Evolutionary conservation across 164 flowering plant species (phyloP).

Genomic region (Paratinospora sagittata): DNA sequence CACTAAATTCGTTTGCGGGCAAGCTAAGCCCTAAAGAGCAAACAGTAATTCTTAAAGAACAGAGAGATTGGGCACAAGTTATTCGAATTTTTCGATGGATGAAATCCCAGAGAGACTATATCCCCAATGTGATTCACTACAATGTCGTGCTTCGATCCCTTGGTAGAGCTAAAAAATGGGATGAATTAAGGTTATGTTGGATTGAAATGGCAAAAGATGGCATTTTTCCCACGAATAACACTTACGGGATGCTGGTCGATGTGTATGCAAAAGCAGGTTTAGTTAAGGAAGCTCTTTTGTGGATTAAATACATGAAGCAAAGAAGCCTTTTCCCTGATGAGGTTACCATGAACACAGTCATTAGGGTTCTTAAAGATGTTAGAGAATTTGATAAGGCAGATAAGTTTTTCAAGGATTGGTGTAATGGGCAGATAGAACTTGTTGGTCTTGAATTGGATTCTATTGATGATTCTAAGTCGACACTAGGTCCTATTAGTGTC

Average conservation of each 20-base stretch:
- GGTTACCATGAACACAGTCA: conserved; percentile 75
- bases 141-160: conserved; percentile 69
- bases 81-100: conserved; percentile 65
- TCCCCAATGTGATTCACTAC: conserved; percentile 81
- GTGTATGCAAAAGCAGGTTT: conserved; percentile 90
- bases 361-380: conserved; percentile 66
- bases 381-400: conserved; percentile 67
- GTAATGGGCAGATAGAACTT: conserved; percentile 47
- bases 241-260: conserved; percentile 77
- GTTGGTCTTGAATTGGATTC: conserved; percentile 53
- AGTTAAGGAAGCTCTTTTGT: conserved; percentile 68
- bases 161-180: conserved; percentile 79
- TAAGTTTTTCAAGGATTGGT: conserved; percentile 72
- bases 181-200: conserved; percentile 81
- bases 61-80: conserved; percentile 52
- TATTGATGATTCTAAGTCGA: conserved; percentile 22
- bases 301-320: conserved; percentile 79
- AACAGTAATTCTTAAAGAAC: conserved; percentile 80
- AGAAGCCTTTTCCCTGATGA: conserved; percentile 82
- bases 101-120: conserved; percentile 60
- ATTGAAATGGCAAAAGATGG: conserved; percentile 77
- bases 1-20: conserved; percentile 39
- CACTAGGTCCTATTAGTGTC: conserved; percentile 36
- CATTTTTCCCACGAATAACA: conserved; percentile 67
- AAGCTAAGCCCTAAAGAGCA: conserved; percentile 68